These are phyloP conservation scores for Lunasporangiospora selenospora DNA, from an alignment of 192 early-diverging fungal species.

Conservation along the genomic window DNA sequence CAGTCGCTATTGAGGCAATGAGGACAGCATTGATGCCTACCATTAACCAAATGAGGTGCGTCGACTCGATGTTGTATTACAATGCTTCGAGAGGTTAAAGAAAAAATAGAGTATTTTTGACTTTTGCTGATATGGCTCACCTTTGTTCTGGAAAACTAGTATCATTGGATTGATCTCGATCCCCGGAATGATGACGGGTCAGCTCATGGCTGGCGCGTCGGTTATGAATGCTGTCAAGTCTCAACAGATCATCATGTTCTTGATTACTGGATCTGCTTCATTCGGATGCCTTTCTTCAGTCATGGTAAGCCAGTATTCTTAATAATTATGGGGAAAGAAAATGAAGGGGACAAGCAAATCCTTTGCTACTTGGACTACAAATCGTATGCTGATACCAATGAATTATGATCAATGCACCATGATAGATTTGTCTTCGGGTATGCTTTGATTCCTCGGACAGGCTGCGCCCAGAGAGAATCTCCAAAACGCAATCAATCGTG, in stretches of 20 bases:
- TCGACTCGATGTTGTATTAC: background rate
- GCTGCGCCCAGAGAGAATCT: constrained; percentile 27
- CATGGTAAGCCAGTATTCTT: constrained; percentile 35
- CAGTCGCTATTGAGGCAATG: constrained; percentile 76
- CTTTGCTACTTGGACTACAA: too few species aligned
- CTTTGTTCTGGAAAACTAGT: constrained; percentile 11
- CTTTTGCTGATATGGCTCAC: background rate
- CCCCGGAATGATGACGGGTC: constrained; percentile 90
- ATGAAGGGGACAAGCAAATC: too few species aligned
- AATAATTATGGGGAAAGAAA: constrained; percentile 2
- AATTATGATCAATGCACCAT: too few species aligned
- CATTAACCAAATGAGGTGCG: constrained; percentile 74
- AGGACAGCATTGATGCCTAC: constrained; percentile 79
- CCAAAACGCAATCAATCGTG: constrained; percentile 19
- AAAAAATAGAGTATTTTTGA: background rate
- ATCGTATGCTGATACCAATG: too few species aligned
- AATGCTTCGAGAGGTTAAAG: background rate
- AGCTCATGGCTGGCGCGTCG: constrained; percentile 83
- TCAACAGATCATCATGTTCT: constrained; percentile 87
- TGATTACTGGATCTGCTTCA: constrained; percentile 79
- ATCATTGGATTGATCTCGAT: constrained; percentile 89
- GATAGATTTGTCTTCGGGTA: constrained; percentile 38
- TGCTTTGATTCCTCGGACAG: constrained; percentile 42
- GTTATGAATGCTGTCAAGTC: constrained; percentile 82
- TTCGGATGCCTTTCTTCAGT: constrained; percentile 65